Percentiles rank a stretch among this genome's conserved stretches.
These are phyloP conservation scores for Spongispora temasekensis DNA, from an alignment of 1,284 basidiomycete genomes.

Conservation along the genomic window DNA sequence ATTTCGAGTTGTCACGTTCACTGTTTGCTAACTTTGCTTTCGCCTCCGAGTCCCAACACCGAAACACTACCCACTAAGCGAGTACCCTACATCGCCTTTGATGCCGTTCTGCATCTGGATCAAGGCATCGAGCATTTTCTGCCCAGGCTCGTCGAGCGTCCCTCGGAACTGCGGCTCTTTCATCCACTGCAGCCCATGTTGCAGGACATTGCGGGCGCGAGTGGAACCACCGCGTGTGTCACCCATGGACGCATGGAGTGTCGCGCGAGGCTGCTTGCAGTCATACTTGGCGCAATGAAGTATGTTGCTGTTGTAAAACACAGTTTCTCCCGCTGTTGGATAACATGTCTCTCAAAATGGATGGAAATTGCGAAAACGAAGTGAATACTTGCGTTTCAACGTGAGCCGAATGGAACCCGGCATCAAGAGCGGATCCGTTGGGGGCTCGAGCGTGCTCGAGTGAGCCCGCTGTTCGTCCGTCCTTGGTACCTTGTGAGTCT, in stretches of 20 bases:
- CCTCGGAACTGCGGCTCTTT: conserved; percentile 55
- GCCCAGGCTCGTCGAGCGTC: conserved; percentile 47
- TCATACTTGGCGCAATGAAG: conserved; percentile 75
- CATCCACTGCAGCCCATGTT: conserved; percentile 81
- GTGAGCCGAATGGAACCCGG: conserved; percentile 63
- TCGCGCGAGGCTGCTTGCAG: conserved; percentile 55
- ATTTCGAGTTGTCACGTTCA: no score
- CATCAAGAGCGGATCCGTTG: conserved; percentile 64
- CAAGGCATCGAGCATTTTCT: conserved; percentile 63
- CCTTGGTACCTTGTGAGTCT: conserved; percentile 62
- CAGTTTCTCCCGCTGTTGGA: conserved; percentile 63
- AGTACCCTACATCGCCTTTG: conserved; percentile 51
- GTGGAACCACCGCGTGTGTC: conserved; percentile 60
- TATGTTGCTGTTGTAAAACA: conserved; percentile 84
- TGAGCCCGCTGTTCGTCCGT: conserved; percentile 60
- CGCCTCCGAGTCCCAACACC: no score
- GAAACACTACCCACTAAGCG: conserved; percentile 40
- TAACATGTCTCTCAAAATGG: neutral
- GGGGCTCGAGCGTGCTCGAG: conserved; percentile 57
- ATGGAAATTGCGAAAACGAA: no score
- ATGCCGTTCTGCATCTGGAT: conserved; percentile 55
- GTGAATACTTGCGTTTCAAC: conserved; percentile 52
- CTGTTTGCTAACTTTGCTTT: no score
- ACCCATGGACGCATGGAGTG: conserved; percentile 76
- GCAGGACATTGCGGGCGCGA: conserved; percentile 77